Base-by-base conservation (phyloP, 2,329 filamentous ascomycete genomes). In the Coniochaeta ligniaria region DNA sequence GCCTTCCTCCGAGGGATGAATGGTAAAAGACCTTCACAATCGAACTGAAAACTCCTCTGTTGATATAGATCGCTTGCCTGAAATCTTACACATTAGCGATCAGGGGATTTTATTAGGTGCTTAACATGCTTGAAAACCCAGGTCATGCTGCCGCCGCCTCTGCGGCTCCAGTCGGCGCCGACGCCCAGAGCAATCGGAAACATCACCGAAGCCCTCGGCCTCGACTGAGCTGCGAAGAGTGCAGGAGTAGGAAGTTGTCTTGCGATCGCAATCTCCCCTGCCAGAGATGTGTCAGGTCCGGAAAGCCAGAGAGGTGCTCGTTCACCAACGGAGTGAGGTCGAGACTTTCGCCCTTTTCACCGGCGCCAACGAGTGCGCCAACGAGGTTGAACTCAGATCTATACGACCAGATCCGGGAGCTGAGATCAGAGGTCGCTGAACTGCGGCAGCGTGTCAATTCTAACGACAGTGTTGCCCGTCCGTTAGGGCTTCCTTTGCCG, bases 201-300 rank as follows among this genome's bases (percentile, higher is more conserved):
- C 47, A 52, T n/a, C 47, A 52, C 47, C 47, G 47, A 8, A 11
- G 26, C 3, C 47, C 47, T 26, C 66, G 62, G 5, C 2, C 59
- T 20, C 60, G 60, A 28, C 36, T 67, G 16, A 68, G 65, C 35
- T 68, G 66, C 52, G 41, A 55, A 6, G 64, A 66, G 61, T 68
- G 66, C 36, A 63, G 67, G n/a, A 57, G 31, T 31, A 57, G 38
- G 22, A 35, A 57, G n/a, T 24, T 68, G 22, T 66, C 63, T 11
- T 68, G 66, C 56, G 64, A 67, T 24, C 63, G 66, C 20, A 60
- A 61, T 17, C 33, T 63, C 11, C 66, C 66, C 33, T 68, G 66
- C 56, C 63, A 66, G 35, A 62, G 66, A 56, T 68, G 66, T 52
- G 33, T 64, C 35, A 67, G 59, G 58, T 57, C 63, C 17, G 65